phyloP scores from a whole-genome alignment of 192 early-diverging fungal genomes.

The Backusella tuberculispora region DNA sequence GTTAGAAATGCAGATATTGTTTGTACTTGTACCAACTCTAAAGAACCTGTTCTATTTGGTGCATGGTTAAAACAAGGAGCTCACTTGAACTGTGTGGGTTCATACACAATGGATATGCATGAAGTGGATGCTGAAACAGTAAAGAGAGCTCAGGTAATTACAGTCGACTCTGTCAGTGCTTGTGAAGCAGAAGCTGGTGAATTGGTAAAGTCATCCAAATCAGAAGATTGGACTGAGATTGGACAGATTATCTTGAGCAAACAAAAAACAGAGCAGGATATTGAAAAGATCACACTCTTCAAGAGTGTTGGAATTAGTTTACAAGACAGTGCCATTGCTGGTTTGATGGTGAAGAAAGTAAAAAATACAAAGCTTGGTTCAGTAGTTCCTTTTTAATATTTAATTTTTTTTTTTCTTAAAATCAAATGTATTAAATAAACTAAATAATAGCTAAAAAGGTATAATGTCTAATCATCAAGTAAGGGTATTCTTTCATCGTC shows the following conservation, averaged over 20 bases:
- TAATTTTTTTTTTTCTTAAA: slow-evolving; percentile 7
- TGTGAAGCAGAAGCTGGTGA: slow-evolving; percentile 57
- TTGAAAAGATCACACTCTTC: slow-evolving; percentile 45
- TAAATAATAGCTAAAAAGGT: background rate
- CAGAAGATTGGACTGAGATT: slow-evolving; percentile 41
- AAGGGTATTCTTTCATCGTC: slow-evolving; percentile 6
- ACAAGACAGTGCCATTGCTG: slow-evolving; percentile 57
- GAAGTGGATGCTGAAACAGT: slow-evolving; percentile 52
- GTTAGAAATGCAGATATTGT: slow-evolving; percentile 51
- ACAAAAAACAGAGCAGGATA: background rate
- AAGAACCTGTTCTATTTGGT: slow-evolving; percentile 45
- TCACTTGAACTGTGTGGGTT: slow-evolving; percentile 57
- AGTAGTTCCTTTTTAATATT: slow-evolving; percentile 39
- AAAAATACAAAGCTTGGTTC: slow-evolving; percentile 44
- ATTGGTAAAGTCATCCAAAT: slow-evolving; percentile 41
- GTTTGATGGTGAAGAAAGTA: slow-evolving; percentile 44
- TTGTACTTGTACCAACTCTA: slow-evolving; percentile 57
- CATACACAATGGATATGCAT: slow-evolving; percentile 53
- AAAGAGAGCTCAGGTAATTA: slow-evolving; percentile 34
- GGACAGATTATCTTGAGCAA: slow-evolving; percentile 24
- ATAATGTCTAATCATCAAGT: background rate
- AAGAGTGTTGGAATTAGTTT: slow-evolving; percentile 61
- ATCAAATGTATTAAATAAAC: background rate
- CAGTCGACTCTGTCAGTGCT: slow-evolving; percentile 45
- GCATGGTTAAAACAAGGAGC: slow-evolving; percentile 44